Conservation (phyloP, 305 asterid species). For the Fraxinus sp. region DNA sequence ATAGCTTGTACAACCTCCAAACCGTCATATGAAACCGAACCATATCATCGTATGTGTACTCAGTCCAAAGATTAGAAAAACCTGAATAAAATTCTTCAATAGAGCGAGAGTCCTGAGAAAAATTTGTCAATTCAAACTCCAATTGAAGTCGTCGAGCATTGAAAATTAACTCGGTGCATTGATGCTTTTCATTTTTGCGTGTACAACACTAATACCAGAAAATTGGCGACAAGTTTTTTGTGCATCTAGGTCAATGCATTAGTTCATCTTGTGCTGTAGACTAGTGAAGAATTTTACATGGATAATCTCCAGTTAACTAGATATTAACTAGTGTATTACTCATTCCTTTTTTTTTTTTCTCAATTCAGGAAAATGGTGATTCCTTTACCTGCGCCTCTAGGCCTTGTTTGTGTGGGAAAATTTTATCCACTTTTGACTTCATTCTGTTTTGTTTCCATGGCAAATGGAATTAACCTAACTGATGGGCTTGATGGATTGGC, state of each 20-base stretch:
- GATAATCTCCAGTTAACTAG: background rate
- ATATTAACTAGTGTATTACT: conserved; percentile 10
- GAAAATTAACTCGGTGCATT: background rate
- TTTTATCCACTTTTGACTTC: conserved; percentile 57
- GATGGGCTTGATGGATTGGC: conserved; percentile 93
- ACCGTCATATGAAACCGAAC: too few species aligned
- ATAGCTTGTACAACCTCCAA: too few species aligned
- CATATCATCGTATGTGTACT: too few species aligned
- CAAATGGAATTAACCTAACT: conserved; percentile 68
- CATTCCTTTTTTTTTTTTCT: conserved; percentile 13
- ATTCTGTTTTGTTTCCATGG: conserved; percentile 74
- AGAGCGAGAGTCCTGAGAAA: too few species aligned
- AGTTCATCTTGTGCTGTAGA: background rate
- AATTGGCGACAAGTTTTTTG: background rate
- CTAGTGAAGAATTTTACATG: background rate
- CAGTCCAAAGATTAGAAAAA: too few species aligned
- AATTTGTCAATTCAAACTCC: too few species aligned
- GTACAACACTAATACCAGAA: background rate
- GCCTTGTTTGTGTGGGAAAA: conserved; percentile 65
- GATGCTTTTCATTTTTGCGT: background rate
- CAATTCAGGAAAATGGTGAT: conserved; percentile 75
- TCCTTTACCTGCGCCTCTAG: conserved; percentile 81
- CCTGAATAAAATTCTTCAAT: too few species aligned
- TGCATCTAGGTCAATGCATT: background rate
- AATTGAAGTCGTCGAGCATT: background rate